Evolutionary conservation across 495 filamentous ascomycete species (phyloP), one percentile per base, ranked within the genome.

Genomic region (Hypoxylon crocopeplum): DNA sequence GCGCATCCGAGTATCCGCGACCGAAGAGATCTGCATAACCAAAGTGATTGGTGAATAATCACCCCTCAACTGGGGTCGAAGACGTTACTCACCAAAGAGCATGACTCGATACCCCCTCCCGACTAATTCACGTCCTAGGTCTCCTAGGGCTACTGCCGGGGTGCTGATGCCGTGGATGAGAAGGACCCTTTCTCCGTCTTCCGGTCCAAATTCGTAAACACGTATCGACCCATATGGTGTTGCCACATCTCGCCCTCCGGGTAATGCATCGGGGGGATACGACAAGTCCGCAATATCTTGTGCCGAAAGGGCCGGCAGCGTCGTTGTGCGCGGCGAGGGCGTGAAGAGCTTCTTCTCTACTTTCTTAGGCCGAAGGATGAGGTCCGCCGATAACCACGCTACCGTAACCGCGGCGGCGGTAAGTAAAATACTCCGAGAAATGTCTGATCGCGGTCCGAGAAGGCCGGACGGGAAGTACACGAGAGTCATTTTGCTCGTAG

Each of bases 201-300:
- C 81, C 7, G 88, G 87, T 10, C 89, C 89, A 82, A 84, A 91
- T 75, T 93, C 89, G 62, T 90, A 91, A 17, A 89, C 85, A 15
- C 87, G 74, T 34, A 90, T 82, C 8, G 77, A 83, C 7, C 89
- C 89, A 55, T 88, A 90, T 2, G 89, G 89, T 5, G 82, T 88
- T 1, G 77, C 69, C 13, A 93, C 86, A 68, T 92, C 84, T 33
- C 91, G 77, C 4, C 74, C 85, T 7, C 88, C 89, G 1, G 89
- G 90, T 5, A 90, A 77, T n/a, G 83, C 79, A 68, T 91, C 82
- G n/a, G 83, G 83, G 0, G 89, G 88, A 69, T 93, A 88, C 1
- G 89, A 86, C 2, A 88, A 73, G 42, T 70, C 59, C 19, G 70
- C 63, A 7, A 76, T 73, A 44, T 87, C 77, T 5, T 75, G 64